A percentile compares a stretch with the other conserved stretches of the same genome.
These are phyloP conservation scores for Globisporangium paddicum DNA, from an alignment of 352 stramenopile genomes.

Conservation along the genomic window DNA sequence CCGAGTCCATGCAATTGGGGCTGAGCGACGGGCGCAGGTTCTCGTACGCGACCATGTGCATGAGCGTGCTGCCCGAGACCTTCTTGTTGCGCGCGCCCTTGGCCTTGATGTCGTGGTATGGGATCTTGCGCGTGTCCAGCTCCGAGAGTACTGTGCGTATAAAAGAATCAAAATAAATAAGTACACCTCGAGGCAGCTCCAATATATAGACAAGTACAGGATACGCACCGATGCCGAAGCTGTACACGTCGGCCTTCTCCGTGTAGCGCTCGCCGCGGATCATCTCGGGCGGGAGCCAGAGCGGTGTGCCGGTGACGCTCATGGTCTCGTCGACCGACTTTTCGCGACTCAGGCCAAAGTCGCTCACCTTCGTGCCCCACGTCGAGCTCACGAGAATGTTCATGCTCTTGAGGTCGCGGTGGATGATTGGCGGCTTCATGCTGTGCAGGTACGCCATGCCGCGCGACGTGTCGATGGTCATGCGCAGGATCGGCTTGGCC, in stretches of 20 bases:
- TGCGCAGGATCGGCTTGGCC: conserved; percentile 82
- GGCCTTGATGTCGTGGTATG: conserved; percentile 86
- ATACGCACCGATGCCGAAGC: conserved; percentile 74
- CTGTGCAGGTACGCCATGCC: conserved; percentile 98
- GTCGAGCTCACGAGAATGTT: conserved; percentile 88
- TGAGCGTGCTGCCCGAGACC: conserved; percentile 78
- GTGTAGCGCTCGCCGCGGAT: conserved; percentile 86
- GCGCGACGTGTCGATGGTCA: conserved; percentile 89
- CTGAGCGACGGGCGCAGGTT: conserved; percentile 81
- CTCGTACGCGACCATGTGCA: conserved; percentile 90
- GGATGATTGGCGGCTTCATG: conserved; percentile 97
- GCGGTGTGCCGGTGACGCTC: conserved; percentile 84
- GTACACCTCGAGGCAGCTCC: not conserved
- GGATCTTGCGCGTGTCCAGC: conserved; percentile 82
- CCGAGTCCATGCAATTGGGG: conserved; percentile 78
- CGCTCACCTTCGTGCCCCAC: conserved; percentile 93
- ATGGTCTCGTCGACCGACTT: conserved; percentile 95
- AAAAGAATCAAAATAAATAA: conserved; percentile 7
- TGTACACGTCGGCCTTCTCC: conserved; percentile 87
- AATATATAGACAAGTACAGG: not conserved
- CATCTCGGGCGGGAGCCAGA: conserved; percentile 87
- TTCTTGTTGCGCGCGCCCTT: conserved; percentile 81
- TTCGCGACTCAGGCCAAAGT: conserved; percentile 96
- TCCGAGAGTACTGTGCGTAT: conserved; percentile 64
- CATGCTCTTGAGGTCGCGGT: conserved; percentile 97